phyloP scores from a whole-genome alignment of 164 flowering plant species.

The Vitis labrusca region DNA sequence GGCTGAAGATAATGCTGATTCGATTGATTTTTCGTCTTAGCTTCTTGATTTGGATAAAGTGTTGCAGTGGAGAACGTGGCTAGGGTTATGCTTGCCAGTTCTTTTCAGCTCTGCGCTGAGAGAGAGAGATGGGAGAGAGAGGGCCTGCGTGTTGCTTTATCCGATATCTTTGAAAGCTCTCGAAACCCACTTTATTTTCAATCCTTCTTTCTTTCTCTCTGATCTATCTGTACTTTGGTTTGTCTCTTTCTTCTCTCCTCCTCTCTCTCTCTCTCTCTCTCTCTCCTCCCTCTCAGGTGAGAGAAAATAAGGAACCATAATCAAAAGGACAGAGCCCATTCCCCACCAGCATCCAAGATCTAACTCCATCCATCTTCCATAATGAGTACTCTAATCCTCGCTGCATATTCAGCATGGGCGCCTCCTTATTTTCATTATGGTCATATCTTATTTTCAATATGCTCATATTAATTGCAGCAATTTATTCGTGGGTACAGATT shows the following conservation, averaged over 20 bases:
- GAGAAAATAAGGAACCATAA: not conserved
- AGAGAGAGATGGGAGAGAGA: conserved; percentile 1
- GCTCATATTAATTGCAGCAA: too few species aligned
- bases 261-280: not conserved
- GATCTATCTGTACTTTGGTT: conserved; percentile 25
- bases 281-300: not conserved
- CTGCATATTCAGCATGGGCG: too few species aligned
- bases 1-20: conserved; percentile 9
- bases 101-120: conserved; percentile 6
- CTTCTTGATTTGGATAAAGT: conserved; percentile 23
- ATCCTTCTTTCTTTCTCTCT: not conserved
- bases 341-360: too few species aligned
- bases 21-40: conserved; percentile 2
- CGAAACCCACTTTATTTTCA: conserved; percentile 4
- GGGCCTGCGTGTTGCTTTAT: conserved; percentile 4
- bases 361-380: too few species aligned
- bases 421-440: too few species aligned
- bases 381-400: too few species aligned
- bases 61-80: conserved; percentile 26
- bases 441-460: too few species aligned
- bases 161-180: conserved; percentile 14
- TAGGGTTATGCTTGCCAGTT: conserved; percentile 23
- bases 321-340: not conserved
- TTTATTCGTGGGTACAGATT: too few species aligned
- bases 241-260: conserved; percentile 15